Evolutionary conservation across 2,329 filamentous ascomycete genomes (phyloP).

Genomic region (Hyphodiscus sp.): DNA sequence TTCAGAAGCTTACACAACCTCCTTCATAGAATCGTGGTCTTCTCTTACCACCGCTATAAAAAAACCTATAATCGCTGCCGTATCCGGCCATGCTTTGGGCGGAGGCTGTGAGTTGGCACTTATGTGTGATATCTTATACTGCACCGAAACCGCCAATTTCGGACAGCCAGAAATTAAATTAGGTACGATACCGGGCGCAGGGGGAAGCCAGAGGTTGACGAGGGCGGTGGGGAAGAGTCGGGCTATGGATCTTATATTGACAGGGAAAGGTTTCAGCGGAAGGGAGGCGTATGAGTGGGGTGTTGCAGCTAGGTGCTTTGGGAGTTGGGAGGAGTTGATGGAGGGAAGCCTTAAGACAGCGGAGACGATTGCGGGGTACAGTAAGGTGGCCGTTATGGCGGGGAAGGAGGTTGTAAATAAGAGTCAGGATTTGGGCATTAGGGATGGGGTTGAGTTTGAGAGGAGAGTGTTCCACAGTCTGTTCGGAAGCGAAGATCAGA

Average conservation of each 20-base stretch:
- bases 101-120: constrained; percentile 95
- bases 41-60: constrained; percentile 76
- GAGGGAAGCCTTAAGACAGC: constrained; percentile 76
- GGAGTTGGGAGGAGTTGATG: constrained; percentile 73
- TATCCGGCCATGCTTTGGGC: constrained; percentile 89
- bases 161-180: constrained; percentile 97
- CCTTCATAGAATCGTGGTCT: constrained; percentile 96
- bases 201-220: constrained; percentile 84
- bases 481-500: constrained; percentile 94
- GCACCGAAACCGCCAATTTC: constrained; percentile 78
- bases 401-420: constrained; percentile 99
- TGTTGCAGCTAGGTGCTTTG: constrained; percentile 75
- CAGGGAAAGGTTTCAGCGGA: constrained; percentile 77
- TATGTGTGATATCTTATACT: constrained; percentile 96
- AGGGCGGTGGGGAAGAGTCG: constrained; percentile 75
- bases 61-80: constrained; percentile 89
- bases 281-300: constrained; percentile 86
- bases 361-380: constrained; percentile 82
- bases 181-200: constrained; percentile 85
- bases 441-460: constrained; percentile 93
- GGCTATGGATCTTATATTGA: constrained; percentile 88
- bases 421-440: constrained; percentile 82
- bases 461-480: constrained; percentile 84
- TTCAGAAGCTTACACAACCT: constrained; percentile 74
- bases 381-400: constrained; percentile 78